Evolutionary conservation across 2,329 filamentous ascomycete species (phyloP).

Genomic region (Penicillium sp.): DNA sequence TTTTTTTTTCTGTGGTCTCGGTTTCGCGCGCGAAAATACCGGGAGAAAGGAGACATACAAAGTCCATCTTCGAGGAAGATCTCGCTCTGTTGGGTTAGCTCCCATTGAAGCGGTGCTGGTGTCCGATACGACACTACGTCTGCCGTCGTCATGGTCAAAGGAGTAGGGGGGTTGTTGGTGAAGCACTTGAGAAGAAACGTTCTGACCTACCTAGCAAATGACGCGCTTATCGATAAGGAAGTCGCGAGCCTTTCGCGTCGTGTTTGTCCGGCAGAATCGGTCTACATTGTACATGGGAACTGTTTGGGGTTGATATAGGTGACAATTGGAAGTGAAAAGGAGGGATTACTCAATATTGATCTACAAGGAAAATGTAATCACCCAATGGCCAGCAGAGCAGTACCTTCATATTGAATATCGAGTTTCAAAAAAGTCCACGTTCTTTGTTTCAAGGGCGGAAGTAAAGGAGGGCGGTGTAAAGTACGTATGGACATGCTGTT

Average conservation of each 20-base stretch:
- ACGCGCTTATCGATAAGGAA: constrained; percentile 25
- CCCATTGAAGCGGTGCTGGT: constrained; percentile 57
- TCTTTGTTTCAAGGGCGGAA: not conserved
- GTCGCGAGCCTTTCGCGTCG: not conserved
- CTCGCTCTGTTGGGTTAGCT: constrained; percentile 62
- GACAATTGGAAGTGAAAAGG: not conserved
- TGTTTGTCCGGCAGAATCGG: not conserved
- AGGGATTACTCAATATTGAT: no score
- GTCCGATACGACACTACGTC: constrained; percentile 47
- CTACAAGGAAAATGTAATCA: no score
- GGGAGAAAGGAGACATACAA: constrained; percentile 46
- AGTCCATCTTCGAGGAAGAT: constrained; percentile 74
- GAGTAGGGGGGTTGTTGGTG: not conserved
- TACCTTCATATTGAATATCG: not conserved
- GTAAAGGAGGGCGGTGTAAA: constrained; percentile 4
- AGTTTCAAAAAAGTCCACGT: not conserved
- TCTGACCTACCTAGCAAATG: not conserved
- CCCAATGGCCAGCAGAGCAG: no score
- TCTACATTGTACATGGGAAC: no score
- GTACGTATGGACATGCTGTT: not conserved
- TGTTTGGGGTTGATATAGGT: not conserved
- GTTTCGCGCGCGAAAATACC: not conserved
- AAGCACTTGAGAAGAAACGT: constrained; percentile 3
- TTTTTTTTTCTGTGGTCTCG: no score
- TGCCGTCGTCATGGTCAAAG: constrained; percentile 21